A percentile compares a stretch with the other conserved stretches of the same genome.
These are phyloP conservation scores for Thielaviopsis punctulata DNA, from an alignment of 2,329 filamentous ascomycete genomes.

Conservation along the genomic window DNA sequence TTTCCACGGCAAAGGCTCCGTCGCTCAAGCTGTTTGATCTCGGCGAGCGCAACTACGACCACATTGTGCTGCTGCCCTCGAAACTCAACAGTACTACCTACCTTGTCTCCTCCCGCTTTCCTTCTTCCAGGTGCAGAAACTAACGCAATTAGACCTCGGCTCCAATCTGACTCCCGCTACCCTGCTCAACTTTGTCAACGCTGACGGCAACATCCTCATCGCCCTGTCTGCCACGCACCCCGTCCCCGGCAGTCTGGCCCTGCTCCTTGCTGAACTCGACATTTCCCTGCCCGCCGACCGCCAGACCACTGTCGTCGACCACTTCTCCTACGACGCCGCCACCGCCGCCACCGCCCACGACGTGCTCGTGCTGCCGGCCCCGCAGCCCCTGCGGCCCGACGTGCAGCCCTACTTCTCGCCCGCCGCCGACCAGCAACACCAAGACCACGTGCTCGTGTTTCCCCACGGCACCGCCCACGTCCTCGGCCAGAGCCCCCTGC, in stretches of 20 bases:
- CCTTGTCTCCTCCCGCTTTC: background rate
- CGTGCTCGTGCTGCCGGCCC: slow-evolving; percentile 61
- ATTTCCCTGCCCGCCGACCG: slow-evolving; percentile 76
- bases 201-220: slow-evolving; percentile 78
- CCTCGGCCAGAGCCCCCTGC: slow-evolving; percentile 59
- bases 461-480: slow-evolving; percentile 66
- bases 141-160: slow-evolving; percentile 58
- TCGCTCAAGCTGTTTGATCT: slow-evolving; percentile 63
- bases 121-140: slow-evolving; percentile 5
- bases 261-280: slow-evolving; percentile 74
- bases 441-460: slow-evolving; percentile 50
- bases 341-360: slow-evolving; percentile 74
- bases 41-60: slow-evolving; percentile 79
- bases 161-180: slow-evolving; percentile 72
- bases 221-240: slow-evolving; percentile 57
- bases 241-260: slow-evolving; percentile 55
- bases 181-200: slow-evolving; percentile 81
- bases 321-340: slow-evolving; percentile 77
- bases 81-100: slow-evolving; percentile 62
- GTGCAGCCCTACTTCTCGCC: slow-evolving; percentile 64
- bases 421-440: slow-evolving; percentile 33
- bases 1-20: slow-evolving; percentile 70
- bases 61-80: slow-evolving; percentile 72
- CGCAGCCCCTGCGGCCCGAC: slow-evolving; percentile 45
- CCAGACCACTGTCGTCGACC: slow-evolving; percentile 73